Percentiles rank a stretch among this genome's conserved stretches.
Conservation (phyloP, 208 protist genomes). For the Trypanosomatidae sp. region DNA sequence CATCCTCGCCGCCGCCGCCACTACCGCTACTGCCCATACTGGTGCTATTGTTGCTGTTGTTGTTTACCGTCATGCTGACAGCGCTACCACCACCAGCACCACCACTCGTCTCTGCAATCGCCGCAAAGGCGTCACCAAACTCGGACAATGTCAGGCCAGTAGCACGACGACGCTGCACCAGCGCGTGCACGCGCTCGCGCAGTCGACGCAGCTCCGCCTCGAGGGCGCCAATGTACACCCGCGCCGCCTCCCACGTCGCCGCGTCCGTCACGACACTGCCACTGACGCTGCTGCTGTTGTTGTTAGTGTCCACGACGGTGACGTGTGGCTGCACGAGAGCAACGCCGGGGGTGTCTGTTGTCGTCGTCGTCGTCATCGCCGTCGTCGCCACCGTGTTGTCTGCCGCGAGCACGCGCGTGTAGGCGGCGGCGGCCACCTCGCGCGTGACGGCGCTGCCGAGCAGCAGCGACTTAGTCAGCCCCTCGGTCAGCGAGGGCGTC, state of each 20-base stretch:
- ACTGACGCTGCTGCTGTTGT: too few relatives aligned
- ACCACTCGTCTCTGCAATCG: conserved; percentile 8
- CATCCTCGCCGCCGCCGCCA: conserved; percentile 36
- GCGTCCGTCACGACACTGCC: conserved; percentile 10
- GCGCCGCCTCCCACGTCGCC: conserved; percentile 10
- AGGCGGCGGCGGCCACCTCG: conserved; percentile 9
- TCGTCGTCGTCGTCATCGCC: too few relatives aligned
- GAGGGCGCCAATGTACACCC: conserved; percentile 10
- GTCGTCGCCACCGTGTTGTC: too few relatives aligned
- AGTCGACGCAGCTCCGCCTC: conserved; percentile 13
- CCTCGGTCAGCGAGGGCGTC: conserved; percentile 11
- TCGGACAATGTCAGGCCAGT: conserved; percentile 8
- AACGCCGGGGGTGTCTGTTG: too few relatives aligned
- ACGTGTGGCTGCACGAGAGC: too few relatives aligned
- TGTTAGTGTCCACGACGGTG: too few relatives aligned
- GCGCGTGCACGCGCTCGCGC: conserved; percentile 9
- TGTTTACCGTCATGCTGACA: too few relatives aligned
- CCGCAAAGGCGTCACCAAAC: conserved; percentile 12
- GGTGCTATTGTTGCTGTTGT: conserved; percentile 17
- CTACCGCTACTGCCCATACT: conserved; percentile 25
- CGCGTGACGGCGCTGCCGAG: neutral
- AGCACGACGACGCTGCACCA: conserved; percentile 12
- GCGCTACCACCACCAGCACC: neutral
- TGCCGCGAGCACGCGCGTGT: conserved; percentile 8
- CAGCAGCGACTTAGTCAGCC: conserved; percentile 9